These are phyloP conservation scores for Lotmaria passim DNA, from an alignment of 208 protist species.

Conservation along the genomic window DNA sequence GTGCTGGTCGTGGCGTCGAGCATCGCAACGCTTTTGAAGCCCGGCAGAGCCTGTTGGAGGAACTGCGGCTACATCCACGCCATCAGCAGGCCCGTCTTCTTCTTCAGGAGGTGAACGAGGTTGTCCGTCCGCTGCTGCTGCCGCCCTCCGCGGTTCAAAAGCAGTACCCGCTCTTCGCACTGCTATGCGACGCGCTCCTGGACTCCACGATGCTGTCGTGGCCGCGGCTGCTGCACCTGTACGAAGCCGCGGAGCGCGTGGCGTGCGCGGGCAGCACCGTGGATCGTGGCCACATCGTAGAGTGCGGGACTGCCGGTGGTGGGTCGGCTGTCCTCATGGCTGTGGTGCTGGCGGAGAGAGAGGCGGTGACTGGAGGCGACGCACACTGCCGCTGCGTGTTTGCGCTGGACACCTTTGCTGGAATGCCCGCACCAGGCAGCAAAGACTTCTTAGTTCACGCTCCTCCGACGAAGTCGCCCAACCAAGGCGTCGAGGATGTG, in stretches of 20 bases:
- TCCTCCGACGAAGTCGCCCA: neutral
- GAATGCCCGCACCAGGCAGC: conserved; percentile 68
- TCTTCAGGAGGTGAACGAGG: conserved; percentile 56
- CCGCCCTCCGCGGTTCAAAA: conserved; percentile 53
- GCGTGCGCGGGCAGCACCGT: conserved; percentile 1
- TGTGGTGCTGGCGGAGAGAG: conserved; percentile 43
- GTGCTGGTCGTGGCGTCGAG: no score
- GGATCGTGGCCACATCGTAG: conserved; percentile 54
- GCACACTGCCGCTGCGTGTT: conserved; percentile 45
- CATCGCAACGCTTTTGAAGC: conserved; percentile 51
- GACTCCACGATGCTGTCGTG: conserved; percentile 86
- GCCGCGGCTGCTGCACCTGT: conserved; percentile 71
- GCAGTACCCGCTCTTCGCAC: conserved; percentile 61
- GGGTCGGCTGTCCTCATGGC: conserved; percentile 73
- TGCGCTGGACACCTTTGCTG: conserved; percentile 72
- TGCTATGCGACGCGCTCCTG: conserved; percentile 70
- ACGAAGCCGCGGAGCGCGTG: conserved; percentile 31
- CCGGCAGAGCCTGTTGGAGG: conserved; percentile 74
- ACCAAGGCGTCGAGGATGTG: neutral
- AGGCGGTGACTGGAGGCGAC: neutral
- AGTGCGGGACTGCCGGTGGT: conserved; percentile 79
- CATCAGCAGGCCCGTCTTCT: conserved; percentile 40
- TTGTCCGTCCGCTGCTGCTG: conserved; percentile 40
- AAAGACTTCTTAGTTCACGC: conserved; percentile 28
- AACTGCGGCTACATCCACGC: conserved; percentile 61